Base-by-base conservation (phyloP, 2,329 filamentous ascomycete species). In the Karstenula rhodostoma region DNA sequence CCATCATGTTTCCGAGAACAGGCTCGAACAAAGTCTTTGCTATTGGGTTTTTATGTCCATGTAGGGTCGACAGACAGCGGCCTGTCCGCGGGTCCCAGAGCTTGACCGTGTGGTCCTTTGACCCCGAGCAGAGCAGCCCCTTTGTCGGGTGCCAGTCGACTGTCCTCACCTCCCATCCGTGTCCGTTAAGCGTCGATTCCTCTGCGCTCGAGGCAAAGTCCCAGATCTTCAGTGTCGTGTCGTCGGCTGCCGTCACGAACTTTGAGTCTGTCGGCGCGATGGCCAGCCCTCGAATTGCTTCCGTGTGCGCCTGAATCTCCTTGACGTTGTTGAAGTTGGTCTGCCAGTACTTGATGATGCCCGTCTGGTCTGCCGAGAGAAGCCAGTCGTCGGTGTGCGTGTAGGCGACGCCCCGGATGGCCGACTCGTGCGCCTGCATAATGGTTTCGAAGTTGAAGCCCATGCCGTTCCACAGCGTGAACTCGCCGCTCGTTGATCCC, bases 391-490 rank as follows among this genome's bases (percentile, higher is more conserved):
- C 92, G 70, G 91, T 96, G 79, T 98, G 92, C 2, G 95, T 96
- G 82, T 97, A 99, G 66, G 89, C 88, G 48, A 94, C 84, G 10
- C 91, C 89, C 68, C 93, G 87, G 66, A 97, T 93, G 40, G 92
- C 91, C 57, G 89, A 89, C 79, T 97, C 94, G 78, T 98, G 94
- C 42, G 94, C 94, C 78, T 97, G 94, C 91, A 97, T 97, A 29
- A 99, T 97, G 3, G 95, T 98, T 81, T 99, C 95, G 71, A 99
- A 99, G 78, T 99, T 98, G 86, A 99, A 99, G 25, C 93, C 94
- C 46, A 94, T 98, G 64, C 95, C 95, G 77, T 99, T 99, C 95
- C 95, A 99, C 3, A 99, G 81, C 42, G 96, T 99, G 73, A 99
- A 99, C 77, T 99, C 95, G 73, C 95, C 95, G 76, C 94, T 98